Evolutionary conservation across 2,329 filamentous ascomycete genomes (phyloP), one percentile per base, ranked within the genome.

Genomic region (Fonsecaea erecta): DNA sequence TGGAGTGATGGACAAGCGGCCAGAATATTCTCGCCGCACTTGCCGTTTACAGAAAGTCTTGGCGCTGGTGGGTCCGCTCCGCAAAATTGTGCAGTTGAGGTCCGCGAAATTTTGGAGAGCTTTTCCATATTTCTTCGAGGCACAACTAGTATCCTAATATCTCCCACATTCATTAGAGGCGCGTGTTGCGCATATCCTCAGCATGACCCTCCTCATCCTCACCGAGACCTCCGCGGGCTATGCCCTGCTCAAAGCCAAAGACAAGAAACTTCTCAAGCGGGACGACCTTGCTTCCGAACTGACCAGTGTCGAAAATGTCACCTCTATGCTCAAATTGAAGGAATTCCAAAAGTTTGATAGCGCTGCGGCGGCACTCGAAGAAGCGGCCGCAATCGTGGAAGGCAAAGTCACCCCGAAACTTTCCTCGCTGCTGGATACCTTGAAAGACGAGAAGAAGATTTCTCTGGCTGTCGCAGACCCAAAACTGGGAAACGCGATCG

Each of bases 401-500:
- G 93, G 93, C 78, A 98, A 97, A 83, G 93, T 98, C 70, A 96
- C 94, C 54, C 90, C 93, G 64, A 89, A 95, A 79, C 85, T 99
- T 69, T 84, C 90, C 60, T 86, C 85, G 72, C 86, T 99, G 68
- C 88, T 99, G 72, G 88, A 96, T 72, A 88, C 90, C 60, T 88
- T 98, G 80, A 97, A 97, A 83, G 90, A 96, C 77, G 95, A 99
- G 86, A 96, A 96, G 84, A 98, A 99, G 83, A 89, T 92, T 48
- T 96, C 93, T 21, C 85, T 99, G 71, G 94, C 93, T 64, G 94
- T 99, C 70, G 92, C 93, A 71, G 95, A 99, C 77, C 89, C 92
- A 66, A 97, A 96, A 81, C 87, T 99, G 71, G 91, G 92, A 73
- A 92, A 90, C 75, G 88, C 95, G 66, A 97, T 99, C 81, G 90